These are phyloP conservation scores for Lachancea dasiensis DNA, from an alignment of 805 yeast genomes.

Conservation along the genomic window DNA sequence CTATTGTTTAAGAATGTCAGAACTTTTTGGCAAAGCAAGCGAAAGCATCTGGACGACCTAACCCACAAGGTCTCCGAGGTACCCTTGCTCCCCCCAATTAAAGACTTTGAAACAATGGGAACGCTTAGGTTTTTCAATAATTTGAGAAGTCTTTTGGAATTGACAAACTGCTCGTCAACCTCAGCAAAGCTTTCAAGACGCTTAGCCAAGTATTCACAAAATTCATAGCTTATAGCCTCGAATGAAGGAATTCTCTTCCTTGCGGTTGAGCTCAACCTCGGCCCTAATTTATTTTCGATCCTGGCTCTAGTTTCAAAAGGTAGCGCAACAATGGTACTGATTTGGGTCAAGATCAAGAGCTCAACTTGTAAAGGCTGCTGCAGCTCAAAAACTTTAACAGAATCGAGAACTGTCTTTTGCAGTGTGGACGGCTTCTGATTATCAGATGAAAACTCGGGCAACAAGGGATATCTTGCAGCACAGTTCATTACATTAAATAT, in stretches of 20 bases:
- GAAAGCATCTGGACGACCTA: conserved; percentile 40
- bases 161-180: conserved; percentile 32
- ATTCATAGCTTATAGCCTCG: conserved; percentile 48
- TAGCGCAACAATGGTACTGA: conserved; percentile 46
- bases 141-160: conserved; percentile 42
- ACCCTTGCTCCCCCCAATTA: conserved; percentile 21
- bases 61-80: conserved; percentile 46
- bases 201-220: conserved; percentile 37
- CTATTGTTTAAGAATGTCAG: conserved; percentile 11
- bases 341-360: conserved; percentile 45
- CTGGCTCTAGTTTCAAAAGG: conserved; percentile 58
- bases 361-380: conserved; percentile 34
- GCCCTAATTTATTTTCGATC: conserved; percentile 49
- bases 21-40: conserved; percentile 29
- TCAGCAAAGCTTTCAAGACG: conserved; percentile 33
- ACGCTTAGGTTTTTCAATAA: conserved; percentile 47
- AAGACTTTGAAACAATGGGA: conserved; percentile 41
- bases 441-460: conserved; percentile 55
- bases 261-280: conserved; percentile 26
- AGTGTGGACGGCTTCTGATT: conserved; percentile 51
- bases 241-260: conserved; percentile 53
- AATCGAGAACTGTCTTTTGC: conserved; percentile 53
- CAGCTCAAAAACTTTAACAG: conserved; percentile 34
- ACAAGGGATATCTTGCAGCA: conserved; percentile 66
- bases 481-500: conserved; percentile 56